Evolutionary conservation across 2,329 filamentous ascomycete genomes (phyloP).

Genomic region (Neofusicoccum kwambonambiense): DNA sequence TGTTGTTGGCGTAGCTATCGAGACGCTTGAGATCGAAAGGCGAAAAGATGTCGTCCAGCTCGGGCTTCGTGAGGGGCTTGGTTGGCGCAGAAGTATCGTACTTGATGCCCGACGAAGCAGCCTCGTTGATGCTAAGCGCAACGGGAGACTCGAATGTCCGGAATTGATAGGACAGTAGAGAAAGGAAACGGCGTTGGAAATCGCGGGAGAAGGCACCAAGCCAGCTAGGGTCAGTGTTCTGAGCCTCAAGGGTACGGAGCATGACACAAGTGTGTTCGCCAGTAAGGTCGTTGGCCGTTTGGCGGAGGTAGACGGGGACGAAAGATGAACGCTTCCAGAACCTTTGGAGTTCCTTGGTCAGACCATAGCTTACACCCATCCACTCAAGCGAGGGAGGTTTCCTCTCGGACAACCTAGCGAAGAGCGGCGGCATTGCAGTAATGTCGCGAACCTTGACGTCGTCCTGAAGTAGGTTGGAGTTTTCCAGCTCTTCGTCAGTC

Average conservation of each 20-base stretch:
- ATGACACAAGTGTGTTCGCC: slow-evolving; percentile 98
- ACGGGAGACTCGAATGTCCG: slow-evolving; percentile 73
- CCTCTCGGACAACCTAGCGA: slow-evolving; percentile 81
- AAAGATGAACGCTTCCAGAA: slow-evolving; percentile 94
- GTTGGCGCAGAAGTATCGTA: slow-evolving; percentile 58
- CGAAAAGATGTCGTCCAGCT: slow-evolving; percentile 75
- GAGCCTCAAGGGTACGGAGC: slow-evolving; percentile 70
- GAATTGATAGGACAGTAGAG: slow-evolving; percentile 90
- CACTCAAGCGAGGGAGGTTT: slow-evolving; percentile 82
- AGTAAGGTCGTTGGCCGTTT: slow-evolving; percentile 94
- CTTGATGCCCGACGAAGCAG: slow-evolving; percentile 70
- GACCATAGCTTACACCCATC: slow-evolving; percentile 89
- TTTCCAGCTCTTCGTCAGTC: slow-evolving; percentile 77
- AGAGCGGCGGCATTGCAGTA: slow-evolving; percentile 87
- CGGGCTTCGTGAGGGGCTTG: slow-evolving; percentile 64
- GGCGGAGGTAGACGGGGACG: slow-evolving; percentile 85
- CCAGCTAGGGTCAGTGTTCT: slow-evolving; percentile 64
- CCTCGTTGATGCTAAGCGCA: slow-evolving; percentile 85
- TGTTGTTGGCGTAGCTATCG: slow-evolving; percentile 93
- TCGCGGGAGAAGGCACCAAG: slow-evolving; percentile 87
- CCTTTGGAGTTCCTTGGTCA: slow-evolving; percentile 83
- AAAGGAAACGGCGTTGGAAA: slow-evolving; percentile 91
- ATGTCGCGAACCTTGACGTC: slow-evolving; percentile 87
- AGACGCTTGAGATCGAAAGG: slow-evolving; percentile 94
- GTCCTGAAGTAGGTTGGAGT: slow-evolving; percentile 75